phyloP scores from a whole-genome alignment of 805 yeast genomes.

The Metschnikowia koreensis region DNA sequence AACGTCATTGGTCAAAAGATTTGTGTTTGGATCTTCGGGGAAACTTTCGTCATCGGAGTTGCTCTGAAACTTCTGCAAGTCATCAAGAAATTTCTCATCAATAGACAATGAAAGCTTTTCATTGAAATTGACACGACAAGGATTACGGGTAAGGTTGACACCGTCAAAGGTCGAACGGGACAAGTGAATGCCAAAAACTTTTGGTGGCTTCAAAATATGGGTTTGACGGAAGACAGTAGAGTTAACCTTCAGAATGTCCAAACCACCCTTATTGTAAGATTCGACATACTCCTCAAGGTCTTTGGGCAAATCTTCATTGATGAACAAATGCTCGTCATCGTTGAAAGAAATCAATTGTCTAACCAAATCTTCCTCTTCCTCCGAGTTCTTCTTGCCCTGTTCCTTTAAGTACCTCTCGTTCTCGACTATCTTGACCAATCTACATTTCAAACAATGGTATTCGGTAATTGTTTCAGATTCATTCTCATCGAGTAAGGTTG shows the following conservation, averaged over 20 bases:
- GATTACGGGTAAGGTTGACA: constrained; percentile 64
- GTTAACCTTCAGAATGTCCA: constrained; percentile 46
- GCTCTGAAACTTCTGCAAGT: constrained; percentile 35
- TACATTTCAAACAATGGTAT: constrained; percentile 77
- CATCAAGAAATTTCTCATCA: constrained; percentile 40
- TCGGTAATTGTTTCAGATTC: constrained; percentile 71
- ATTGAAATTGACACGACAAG: constrained; percentile 67
- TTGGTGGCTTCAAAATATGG: constrained; percentile 63
- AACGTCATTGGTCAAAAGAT: constrained; percentile 25
- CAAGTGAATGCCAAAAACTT: constrained; percentile 72
- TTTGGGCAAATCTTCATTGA: constrained; percentile 65
- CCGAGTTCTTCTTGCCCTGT: constrained; percentile 21
- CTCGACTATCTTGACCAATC: constrained; percentile 33
- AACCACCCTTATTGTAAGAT: constrained; percentile 43
- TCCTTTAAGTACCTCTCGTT: constrained; percentile 28
- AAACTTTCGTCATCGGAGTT: constrained; percentile 15
- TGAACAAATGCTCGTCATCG: constrained; percentile 38
- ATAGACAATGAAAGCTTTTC: constrained; percentile 52
- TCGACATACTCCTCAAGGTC: constrained; percentile 48
- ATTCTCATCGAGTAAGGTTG: constrained; percentile 52
- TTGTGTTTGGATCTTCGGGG: constrained; percentile 16
- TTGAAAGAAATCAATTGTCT: constrained; percentile 35
- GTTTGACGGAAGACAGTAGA: constrained; percentile 69
- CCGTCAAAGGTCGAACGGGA: constrained; percentile 80
- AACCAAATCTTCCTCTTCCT: constrained; percentile 27